These are phyloP conservation scores for Puccinellia tenuiflora DNA, from an alignment of 176 grass and related monocot genomes.

Conservation along the genomic window DNA sequence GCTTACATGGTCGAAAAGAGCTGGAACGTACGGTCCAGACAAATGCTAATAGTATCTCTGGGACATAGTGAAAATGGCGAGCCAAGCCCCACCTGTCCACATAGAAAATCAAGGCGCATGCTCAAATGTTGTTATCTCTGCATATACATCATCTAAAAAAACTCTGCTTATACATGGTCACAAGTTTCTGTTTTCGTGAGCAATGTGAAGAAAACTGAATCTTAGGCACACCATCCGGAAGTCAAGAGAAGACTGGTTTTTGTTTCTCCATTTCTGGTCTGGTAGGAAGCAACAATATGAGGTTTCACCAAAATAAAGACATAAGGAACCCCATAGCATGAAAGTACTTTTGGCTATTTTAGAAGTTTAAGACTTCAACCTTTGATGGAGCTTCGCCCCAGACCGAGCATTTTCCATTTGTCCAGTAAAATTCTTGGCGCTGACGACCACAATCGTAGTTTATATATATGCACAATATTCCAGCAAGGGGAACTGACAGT, in stretches of 20 bases:
- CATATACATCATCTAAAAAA: no score
- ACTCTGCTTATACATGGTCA: no score
- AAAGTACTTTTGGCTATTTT: constrained; percentile 10
- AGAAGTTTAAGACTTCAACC: constrained; percentile 31
- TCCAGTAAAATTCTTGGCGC: constrained; percentile 81
- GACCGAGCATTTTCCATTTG: constrained; percentile 78
- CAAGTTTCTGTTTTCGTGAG: constrained; percentile 3
- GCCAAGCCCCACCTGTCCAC: constrained; percentile 85
- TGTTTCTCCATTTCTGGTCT: constrained; percentile 74
- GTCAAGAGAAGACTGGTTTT: constrained; percentile 92
- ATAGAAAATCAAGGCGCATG: constrained; percentile 3
- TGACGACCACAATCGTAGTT: constrained; percentile 98
- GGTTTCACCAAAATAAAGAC: constrained; percentile 24
- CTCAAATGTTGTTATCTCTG: not conserved
- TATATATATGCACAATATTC: constrained; percentile 96
- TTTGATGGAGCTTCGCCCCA: constrained; percentile 97
- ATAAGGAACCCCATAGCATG: not conserved
- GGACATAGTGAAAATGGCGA: constrained; percentile 97
- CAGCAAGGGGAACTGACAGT: constrained; percentile 69
- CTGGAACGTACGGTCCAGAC: constrained; percentile 92
- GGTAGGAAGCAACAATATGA: constrained; percentile 88
- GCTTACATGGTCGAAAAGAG: constrained; percentile 82
- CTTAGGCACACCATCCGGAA: constrained; percentile 80
- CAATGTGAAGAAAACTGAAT: not conserved
- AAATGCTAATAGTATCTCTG: constrained; percentile 88